phyloP scores from a whole-genome alignment of 2,329 filamentous ascomycete genomes.

The Xylaria sp. region DNA sequence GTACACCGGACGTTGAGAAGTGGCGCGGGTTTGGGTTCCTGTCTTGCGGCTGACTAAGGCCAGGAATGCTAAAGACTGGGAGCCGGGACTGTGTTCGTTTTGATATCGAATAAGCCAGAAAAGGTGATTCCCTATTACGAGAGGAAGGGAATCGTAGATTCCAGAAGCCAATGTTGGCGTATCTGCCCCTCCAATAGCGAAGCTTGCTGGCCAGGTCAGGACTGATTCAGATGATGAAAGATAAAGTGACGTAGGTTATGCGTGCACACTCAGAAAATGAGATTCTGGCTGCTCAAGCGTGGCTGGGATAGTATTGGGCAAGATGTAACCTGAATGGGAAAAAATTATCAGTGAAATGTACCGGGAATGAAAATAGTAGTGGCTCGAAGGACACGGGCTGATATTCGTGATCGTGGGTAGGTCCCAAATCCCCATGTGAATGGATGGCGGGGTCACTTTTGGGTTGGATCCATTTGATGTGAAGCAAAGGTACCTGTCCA shows the following conservation, averaged over 20 bases:
- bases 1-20: constrained; percentile 19
- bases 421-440: constrained; percentile 15
- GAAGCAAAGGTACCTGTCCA: neutral
- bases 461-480: constrained; percentile 21
- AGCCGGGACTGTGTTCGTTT: neutral
- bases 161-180: constrained; percentile 5
- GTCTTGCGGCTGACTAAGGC: constrained; percentile 11
- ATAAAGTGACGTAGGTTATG: constrained; percentile 3
- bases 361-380: neutral
- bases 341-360: neutral
- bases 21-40: neutral
- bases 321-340: neutral
- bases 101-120: constrained; percentile 1
- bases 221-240: neutral
- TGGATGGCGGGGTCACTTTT: constrained; percentile 34
- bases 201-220: neutral
- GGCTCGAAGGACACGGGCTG: constrained; percentile 1
- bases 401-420: constrained; percentile 21
- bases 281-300: neutral
- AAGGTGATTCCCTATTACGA: neutral
- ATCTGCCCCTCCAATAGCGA: constrained; percentile 10
- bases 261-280: neutral
- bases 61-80: neutral
- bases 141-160: constrained; percentile 8
- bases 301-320: constrained; percentile 2